A percentile compares a stretch with the other conserved stretches of the same genome.
Conservation (phyloP, 345 rosid species). For the Hibiscus tridactylites region DNA sequence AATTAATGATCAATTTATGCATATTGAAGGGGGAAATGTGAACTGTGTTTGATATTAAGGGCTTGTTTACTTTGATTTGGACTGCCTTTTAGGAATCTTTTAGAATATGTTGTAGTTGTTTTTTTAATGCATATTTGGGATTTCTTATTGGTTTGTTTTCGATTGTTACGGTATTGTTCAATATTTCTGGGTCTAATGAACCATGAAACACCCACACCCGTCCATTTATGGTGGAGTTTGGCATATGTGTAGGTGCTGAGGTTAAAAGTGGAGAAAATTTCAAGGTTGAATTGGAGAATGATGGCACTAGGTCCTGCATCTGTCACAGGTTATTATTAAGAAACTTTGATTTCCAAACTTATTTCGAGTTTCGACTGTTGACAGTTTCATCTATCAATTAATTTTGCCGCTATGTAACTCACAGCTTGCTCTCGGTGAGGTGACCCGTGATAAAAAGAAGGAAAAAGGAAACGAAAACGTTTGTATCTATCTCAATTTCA, state of each 20-base stretch:
- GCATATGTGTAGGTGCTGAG: slow-evolving; percentile 47
- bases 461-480: slow-evolving; percentile 33
- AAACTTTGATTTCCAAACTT: neutral
- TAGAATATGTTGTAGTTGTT: neutral
- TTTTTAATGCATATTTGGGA: neutral
- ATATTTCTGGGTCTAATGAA: neutral
- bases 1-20: neutral
- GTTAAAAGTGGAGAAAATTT: slow-evolving; percentile 39
- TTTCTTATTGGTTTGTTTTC: neutral
- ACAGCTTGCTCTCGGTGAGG: slow-evolving; percentile 60
- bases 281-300: slow-evolving; percentile 20
- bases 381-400: neutral
- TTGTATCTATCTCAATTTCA: slow-evolving; percentile 27
- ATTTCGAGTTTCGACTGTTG: neutral
- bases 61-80: neutral
- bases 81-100: neutral
- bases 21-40: neutral
- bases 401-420: neutral
- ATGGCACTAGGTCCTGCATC: slow-evolving; percentile 33
- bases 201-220: neutral
- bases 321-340: slow-evolving; percentile 43
- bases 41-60: neutral
- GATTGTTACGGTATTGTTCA: neutral
- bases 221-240: neutral
- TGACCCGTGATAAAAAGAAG: slow-evolving; percentile 46